Evolutionary conservation across 495 filamentous ascomycete species (phyloP).

Genomic region (Polyplosphaeria fusca): DNA sequence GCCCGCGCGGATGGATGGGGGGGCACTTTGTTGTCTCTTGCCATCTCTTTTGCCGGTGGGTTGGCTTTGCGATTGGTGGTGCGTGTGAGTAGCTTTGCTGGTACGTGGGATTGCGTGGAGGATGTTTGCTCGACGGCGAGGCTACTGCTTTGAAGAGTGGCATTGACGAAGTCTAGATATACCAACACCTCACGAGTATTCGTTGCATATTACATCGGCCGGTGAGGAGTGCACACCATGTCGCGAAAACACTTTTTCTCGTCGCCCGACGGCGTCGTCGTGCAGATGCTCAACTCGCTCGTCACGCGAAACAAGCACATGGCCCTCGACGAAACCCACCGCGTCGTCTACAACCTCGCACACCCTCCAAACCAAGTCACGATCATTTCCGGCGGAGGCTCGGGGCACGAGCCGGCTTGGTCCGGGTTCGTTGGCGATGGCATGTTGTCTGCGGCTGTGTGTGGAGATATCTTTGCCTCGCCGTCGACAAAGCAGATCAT

Average conservation of each 20-base stretch:
- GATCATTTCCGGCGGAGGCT: slow-evolving; percentile 60
- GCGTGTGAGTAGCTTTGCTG: too few relatives aligned
- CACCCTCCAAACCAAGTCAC: slow-evolving; percentile 52
- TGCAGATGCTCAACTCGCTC: slow-evolving; percentile 54
- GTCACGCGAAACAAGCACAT: slow-evolving; percentile 56
- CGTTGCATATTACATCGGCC: too few relatives aligned
- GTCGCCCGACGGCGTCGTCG: slow-evolving; percentile 46
- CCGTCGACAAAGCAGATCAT: slow-evolving; percentile 62
- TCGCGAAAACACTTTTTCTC: slow-evolving; percentile 44
- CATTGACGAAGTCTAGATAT: too few relatives aligned
- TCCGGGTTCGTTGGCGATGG: slow-evolving; percentile 61
- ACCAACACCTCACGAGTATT: too few relatives aligned
- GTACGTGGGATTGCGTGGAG: too few relatives aligned
- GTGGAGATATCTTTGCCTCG: slow-evolving; percentile 61
- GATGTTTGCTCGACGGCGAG: too few relatives aligned
- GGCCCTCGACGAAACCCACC: slow-evolving; percentile 53
- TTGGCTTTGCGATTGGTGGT: too few relatives aligned
- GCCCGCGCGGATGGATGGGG: background rate
- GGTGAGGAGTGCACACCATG: too few relatives aligned
- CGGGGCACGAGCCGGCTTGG: slow-evolving; percentile 63
- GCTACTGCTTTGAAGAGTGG: too few relatives aligned
- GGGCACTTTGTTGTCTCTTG: background rate
- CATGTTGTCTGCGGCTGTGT: slow-evolving; percentile 58
- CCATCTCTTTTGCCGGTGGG: background rate
- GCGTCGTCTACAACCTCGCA: slow-evolving; percentile 56